Conservation (phyloP, 495 filamentous ascomycete genomes). For the Aspergillus cristatus region DNA sequence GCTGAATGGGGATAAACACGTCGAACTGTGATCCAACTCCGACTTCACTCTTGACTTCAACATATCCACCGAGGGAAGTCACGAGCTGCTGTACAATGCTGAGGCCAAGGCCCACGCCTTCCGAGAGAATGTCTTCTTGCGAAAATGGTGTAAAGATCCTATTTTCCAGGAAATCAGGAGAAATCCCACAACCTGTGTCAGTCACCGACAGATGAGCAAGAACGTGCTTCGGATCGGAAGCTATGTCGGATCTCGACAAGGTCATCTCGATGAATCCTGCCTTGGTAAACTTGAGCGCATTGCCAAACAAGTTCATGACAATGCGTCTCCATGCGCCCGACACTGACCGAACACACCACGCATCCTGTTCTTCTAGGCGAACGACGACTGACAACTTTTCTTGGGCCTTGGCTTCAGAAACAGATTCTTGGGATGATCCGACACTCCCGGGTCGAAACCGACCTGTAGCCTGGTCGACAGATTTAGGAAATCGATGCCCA, state of each 20-base stretch:
- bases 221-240: slow-evolving; percentile 4
- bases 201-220: slow-evolving; percentile 41
- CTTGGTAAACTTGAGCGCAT: slow-evolving; percentile 61
- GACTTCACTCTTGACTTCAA: slow-evolving; percentile 48
- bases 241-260: slow-evolving; percentile 26
- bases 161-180: slow-evolving; percentile 55
- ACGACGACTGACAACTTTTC: slow-evolving; percentile 37
- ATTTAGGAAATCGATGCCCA: slow-evolving; percentile 10
- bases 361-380: slow-evolving; percentile 41
- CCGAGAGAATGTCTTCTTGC: slow-evolving; percentile 57
- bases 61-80: slow-evolving; percentile 46
- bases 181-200: slow-evolving; percentile 64
- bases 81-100: slow-evolving; percentile 61
- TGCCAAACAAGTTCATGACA: slow-evolving; percentile 66
- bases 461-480: slow-evolving; percentile 8
- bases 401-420: slow-evolving; percentile 3
- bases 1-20: slow-evolving; percentile 37
- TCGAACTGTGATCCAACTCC: slow-evolving; percentile 52
- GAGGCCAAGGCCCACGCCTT: slow-evolving; percentile 62
- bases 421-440: slow-evolving; percentile 1
- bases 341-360: slow-evolving; percentile 48
- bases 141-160: slow-evolving; percentile 61
- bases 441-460: no score
- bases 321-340: slow-evolving; percentile 56
- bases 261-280: slow-evolving; percentile 50